Evolutionary conservation across 2,329 filamentous ascomycete genomes (phyloP), one percentile per base, ranked within the genome.

Genomic region (Monosporascus sp.): DNA sequence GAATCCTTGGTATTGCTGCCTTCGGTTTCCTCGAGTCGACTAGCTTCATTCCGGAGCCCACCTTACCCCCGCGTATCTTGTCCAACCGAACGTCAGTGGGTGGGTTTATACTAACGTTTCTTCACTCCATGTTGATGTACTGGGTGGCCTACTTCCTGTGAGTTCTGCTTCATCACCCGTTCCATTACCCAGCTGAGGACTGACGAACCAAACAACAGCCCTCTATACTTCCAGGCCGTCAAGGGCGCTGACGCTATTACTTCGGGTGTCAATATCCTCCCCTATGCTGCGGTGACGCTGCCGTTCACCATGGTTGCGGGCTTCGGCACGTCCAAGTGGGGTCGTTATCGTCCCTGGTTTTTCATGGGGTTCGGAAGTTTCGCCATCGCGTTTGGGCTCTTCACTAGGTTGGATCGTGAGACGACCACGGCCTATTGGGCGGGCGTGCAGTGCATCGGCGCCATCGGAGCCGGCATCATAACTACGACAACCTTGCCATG

Each of bases 161-260:
- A 49, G 24, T 44, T 5, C 7, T 27, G 11, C 20, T 25, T n/a
- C 15, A 4, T 14, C 22, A 2, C 22, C 14, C 46, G 11, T 24
- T 11, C 17, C 36, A 11, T 38, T 3, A 8, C 17, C 31, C 27
- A 38, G 27, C 25, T 48, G 20, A 24, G 7, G 25, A 22, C n/a
- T 24, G 36, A 25, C 9, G 11, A 3, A 43, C 15, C 39, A 43
- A 43, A 3, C 18, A 18, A 24, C 14, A 3, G 24, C 48, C 46
- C 44, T 45, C 49, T 37, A 37, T 18, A 8, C 37, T 2, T 49
- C 6, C 47, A 86, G 74, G 87, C 88, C 7, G 90, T 91, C 56
- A 75, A 91, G 3, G 88, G 88, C 3, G 41, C 41, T 3, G n/a
- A 22, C 67, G 72, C 0, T 53, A 73, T 20, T 74, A 74, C 57